Evolutionary conservation across 2,329 filamentous ascomycete genomes (phyloP).

Genomic region (Lasiodiplodia hormozganensis): DNA sequence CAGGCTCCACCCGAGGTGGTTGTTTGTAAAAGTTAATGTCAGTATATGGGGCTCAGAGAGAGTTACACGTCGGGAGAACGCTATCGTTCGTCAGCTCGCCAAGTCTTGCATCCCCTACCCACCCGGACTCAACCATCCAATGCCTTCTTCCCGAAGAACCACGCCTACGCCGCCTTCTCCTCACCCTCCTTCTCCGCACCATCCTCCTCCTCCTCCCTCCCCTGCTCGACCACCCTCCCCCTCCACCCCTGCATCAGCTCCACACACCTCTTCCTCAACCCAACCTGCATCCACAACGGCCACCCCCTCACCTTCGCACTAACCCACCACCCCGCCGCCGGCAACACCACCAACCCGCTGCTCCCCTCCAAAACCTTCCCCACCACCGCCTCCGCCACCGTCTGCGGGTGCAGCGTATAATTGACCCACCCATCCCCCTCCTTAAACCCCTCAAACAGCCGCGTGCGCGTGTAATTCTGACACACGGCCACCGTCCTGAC

Average conservation of each 20-base stretch:
- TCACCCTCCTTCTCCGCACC: too few species aligned
- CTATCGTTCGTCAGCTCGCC: too few species aligned
- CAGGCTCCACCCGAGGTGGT: too few species aligned
- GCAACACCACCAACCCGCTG: conserved; percentile 65
- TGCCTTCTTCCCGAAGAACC: too few species aligned
- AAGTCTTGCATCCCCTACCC: too few species aligned
- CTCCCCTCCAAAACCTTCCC: conserved; percentile 64
- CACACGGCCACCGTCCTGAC: conserved; percentile 72
- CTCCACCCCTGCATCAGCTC: conserved; percentile 45
- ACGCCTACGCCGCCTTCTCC: too few species aligned
- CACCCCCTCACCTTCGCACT: conserved; percentile 53
- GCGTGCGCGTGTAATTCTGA: conserved; percentile 67
- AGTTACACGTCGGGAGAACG: too few species aligned
- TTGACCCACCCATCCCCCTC: conserved; percentile 60
- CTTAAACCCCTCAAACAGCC: conserved; percentile 65
- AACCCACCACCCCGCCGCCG: conserved; percentile 49
- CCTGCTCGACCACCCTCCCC: conserved; percentile 47
- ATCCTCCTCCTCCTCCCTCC: conserved; percentile 34
- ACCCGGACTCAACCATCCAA: too few species aligned
- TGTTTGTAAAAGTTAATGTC: too few species aligned
- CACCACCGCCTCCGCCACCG: conserved; percentile 69
- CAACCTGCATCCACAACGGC: conserved; percentile 69
- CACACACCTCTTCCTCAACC: conserved; percentile 53
- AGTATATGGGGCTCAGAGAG: too few species aligned
- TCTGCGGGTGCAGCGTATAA: conserved; percentile 64